Conservation (phyloP, 495 filamentous ascomycete genomes). For the Astrocystis sublimbata region DNA sequence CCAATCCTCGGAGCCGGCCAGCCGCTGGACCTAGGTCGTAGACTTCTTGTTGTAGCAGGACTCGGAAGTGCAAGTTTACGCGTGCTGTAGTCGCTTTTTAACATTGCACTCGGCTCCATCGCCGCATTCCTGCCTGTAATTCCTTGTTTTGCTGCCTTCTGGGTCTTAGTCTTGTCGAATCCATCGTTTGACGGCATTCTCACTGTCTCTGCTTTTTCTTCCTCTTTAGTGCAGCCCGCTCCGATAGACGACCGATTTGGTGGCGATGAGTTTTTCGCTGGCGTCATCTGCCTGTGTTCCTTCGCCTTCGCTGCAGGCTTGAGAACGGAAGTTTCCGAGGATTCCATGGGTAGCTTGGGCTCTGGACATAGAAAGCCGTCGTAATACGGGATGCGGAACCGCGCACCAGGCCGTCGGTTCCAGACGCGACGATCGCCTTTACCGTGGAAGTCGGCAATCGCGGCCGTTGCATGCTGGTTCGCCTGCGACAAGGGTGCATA, state of each 20-base stretch:
- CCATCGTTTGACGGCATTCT: not conserved
- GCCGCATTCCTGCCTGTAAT: not conserved
- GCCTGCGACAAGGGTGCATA: constrained; percentile 1
- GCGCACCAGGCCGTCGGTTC: constrained; percentile 27
- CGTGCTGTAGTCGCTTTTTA: not conserved
- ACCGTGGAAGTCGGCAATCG: constrained; percentile 31
- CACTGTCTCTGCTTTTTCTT: not conserved
- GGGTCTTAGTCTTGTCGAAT: not conserved
- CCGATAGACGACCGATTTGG: not conserved
- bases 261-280: not conserved
- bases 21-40: not conserved
- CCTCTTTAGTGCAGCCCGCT: not conserved
- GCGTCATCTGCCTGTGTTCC: constrained; percentile 12
- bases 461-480: constrained; percentile 27
- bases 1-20: constrained; percentile 1
- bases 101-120: not conserved
- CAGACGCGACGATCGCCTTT: constrained; percentile 23
- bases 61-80: not conserved
- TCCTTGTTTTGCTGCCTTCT: not conserved
- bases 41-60: constrained; percentile 5
- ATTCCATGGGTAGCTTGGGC: constrained; percentile 26
- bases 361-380: constrained; percentile 31
- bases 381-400: constrained; percentile 34
- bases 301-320: constrained; percentile 19
- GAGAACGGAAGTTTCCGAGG: constrained; percentile 24